A percentile compares a stretch with the other conserved stretches of the same genome.
phyloP scores from a whole-genome alignment of 306 rosid genomes.

The Vicia faba region DNA sequence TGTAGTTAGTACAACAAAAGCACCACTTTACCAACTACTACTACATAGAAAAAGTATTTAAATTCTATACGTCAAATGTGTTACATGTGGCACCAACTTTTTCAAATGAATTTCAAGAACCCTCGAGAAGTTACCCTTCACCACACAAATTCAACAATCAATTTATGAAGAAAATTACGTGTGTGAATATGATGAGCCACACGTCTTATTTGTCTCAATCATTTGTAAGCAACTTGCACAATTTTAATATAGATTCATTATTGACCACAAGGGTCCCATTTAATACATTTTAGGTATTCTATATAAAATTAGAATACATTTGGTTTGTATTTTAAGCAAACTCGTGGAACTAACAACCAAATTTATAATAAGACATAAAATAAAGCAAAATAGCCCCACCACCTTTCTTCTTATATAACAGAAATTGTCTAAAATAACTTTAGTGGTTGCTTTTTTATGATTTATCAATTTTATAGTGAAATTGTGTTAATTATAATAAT shows the following conservation, averaged over 20 bases:
- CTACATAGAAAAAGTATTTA: no score
- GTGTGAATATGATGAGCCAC: constrained; percentile 36
- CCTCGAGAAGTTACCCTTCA: constrained; percentile 37
- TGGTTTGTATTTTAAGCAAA: constrained; percentile 24
- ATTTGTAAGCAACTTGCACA: constrained; percentile 9
- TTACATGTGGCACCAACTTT: constrained; percentile 6
- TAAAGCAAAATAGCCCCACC: constrained; percentile 13
- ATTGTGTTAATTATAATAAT: constrained; percentile 5
- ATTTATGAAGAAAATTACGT: constrained; percentile 42
- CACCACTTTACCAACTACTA: no score
- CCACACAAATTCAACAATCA: constrained; percentile 30
- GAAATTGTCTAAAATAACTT: not conserved
- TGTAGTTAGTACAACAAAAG: no score
- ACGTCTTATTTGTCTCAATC: constrained; percentile 33
- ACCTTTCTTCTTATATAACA: constrained; percentile 12
- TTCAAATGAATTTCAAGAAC: constrained; percentile 29
- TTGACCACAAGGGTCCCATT: constrained; percentile 30
- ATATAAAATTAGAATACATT: not conserved
- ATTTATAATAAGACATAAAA: constrained; percentile 3
- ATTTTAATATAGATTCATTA: no score
- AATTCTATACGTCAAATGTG: constrained; percentile 33
- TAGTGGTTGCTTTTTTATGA: constrained; percentile 8
- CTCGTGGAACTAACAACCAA: constrained; percentile 9
- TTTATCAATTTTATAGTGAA: constrained; percentile 18
- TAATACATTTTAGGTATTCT: constrained; percentile 15